These are phyloP conservation scores for Noccaea bulbosa DNA, from an alignment of 345 rosid species.

Conservation along the genomic window DNA sequence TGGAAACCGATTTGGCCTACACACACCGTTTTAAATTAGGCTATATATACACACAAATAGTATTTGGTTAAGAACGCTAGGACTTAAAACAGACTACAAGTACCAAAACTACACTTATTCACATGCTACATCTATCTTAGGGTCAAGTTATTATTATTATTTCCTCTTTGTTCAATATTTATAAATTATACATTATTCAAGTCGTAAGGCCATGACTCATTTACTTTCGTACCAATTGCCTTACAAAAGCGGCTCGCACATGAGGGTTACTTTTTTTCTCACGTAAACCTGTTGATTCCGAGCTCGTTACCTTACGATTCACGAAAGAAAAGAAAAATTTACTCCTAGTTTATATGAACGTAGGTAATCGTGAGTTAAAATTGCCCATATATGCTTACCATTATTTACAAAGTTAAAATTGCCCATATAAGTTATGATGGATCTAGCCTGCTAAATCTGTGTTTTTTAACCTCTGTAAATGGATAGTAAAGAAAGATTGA, in stretches of 20 bases:
- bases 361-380: constrained; percentile 27
- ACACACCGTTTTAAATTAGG: not conserved
- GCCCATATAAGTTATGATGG: too few species aligned
- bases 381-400: constrained; percentile 17
- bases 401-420: not conserved
- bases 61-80: not conserved
- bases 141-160: constrained; percentile 10
- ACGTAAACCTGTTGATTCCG: too few species aligned
- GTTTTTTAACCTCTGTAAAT: too few species aligned
- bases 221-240: too few species aligned
- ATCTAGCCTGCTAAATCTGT: too few species aligned
- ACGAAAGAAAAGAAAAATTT: too few species aligned
- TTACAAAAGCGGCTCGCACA: too few species aligned
- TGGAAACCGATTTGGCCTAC: not conserved
- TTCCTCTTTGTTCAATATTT: not conserved
- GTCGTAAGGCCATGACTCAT: constrained; percentile 25
- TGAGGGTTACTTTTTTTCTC: too few species aligned
- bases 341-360: constrained; percentile 21
- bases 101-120: constrained; percentile 7
- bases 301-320: too few species aligned
- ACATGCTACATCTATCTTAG: constrained; percentile 21
- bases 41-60: not conserved
- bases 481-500: too few species aligned
- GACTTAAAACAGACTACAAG: not conserved
- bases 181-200: not conserved